Conservation (phyloP, 228 moss, liverwort and hornwort species). For the Sphagnum magellanicum region DNA sequence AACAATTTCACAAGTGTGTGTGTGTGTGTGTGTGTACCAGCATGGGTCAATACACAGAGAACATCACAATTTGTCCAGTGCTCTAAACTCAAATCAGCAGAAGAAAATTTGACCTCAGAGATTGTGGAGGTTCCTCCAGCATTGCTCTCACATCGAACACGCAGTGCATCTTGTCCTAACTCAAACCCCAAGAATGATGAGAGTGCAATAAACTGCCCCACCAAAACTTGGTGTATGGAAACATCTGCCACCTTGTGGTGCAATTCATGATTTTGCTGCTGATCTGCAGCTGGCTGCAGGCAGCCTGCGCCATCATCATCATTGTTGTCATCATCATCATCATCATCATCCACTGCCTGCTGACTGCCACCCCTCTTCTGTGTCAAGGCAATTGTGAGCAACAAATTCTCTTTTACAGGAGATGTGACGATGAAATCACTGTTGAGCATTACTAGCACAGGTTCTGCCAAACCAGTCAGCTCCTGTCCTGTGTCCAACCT, state of each 20-base stretch:
- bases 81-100: not conserved
- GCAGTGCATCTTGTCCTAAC: constrained; percentile 48
- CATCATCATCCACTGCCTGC: too few species aligned
- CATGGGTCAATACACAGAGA: not conserved
- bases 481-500: not conserved
- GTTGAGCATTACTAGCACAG: constrained; percentile 43
- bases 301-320: not conserved
- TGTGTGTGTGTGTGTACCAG: not conserved
- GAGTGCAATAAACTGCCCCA: constrained; percentile 56
- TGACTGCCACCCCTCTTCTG: constrained; percentile 4
- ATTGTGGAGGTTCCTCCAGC: constrained; percentile 76
- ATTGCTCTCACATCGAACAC: constrained; percentile 54
- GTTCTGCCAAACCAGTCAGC: constrained; percentile 1
- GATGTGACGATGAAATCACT: constrained; percentile 57
- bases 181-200: constrained; percentile 38
- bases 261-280: not conserved
- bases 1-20: not conserved
- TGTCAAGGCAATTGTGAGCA: constrained; percentile 51
- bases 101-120: constrained; percentile 40
- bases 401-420: constrained; percentile 49
- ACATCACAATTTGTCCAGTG: too few species aligned
- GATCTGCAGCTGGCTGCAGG: too few species aligned
- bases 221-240: constrained; percentile 18
- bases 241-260: not conserved
- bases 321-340: not conserved